phyloP scores from a whole-genome alignment of 2,329 filamentous ascomycete genomes.

The Beauveria australis region DNA sequence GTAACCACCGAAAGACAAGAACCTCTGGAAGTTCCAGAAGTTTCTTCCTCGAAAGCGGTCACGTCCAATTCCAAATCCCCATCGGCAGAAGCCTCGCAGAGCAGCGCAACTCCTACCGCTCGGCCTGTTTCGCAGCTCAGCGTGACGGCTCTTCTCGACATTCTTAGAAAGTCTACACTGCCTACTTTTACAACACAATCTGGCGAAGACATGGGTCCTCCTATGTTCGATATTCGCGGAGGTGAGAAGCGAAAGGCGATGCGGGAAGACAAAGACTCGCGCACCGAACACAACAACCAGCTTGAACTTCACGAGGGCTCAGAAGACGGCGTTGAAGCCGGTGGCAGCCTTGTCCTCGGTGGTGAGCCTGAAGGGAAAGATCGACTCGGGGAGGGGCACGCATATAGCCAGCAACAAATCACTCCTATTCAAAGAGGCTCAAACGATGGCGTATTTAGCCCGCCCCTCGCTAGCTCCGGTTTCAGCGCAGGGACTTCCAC shows the following conservation, averaged over 20 bases:
- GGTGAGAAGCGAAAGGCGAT: slow-evolving; percentile 73
- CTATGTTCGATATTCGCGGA: slow-evolving; percentile 74
- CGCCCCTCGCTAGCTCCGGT: slow-evolving; percentile 37
- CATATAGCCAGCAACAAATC: slow-evolving; percentile 53
- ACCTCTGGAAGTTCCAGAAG: slow-evolving; percentile 7
- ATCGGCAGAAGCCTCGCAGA: neutral
- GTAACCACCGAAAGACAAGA: slow-evolving; percentile 47
- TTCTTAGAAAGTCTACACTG: slow-evolving; percentile 29
- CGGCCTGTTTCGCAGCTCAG: neutral
- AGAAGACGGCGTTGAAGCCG: slow-evolving; percentile 74
- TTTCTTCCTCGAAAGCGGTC: neutral
- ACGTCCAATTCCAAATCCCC: slow-evolving; percentile 11
- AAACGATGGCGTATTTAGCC: slow-evolving; percentile 46
- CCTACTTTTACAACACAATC: slow-evolving; percentile 13
- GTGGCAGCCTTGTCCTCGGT: slow-evolving; percentile 77
- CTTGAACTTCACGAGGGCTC: slow-evolving; percentile 37
- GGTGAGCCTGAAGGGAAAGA: slow-evolving; percentile 85
- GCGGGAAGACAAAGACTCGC: slow-evolving; percentile 61
- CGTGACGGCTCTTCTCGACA: slow-evolving; percentile 30
- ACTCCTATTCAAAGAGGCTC: slow-evolving; percentile 64
- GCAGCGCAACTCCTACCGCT: neutral
- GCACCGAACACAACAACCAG: slow-evolving; percentile 41
- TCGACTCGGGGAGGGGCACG: slow-evolving; percentile 38
- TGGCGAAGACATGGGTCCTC: slow-evolving; percentile 40
- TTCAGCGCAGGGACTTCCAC: slow-evolving; percentile 43